Conservation (phyloP, 2,329 filamentous ascomycete species). For the Fusarium sp. region DNA sequence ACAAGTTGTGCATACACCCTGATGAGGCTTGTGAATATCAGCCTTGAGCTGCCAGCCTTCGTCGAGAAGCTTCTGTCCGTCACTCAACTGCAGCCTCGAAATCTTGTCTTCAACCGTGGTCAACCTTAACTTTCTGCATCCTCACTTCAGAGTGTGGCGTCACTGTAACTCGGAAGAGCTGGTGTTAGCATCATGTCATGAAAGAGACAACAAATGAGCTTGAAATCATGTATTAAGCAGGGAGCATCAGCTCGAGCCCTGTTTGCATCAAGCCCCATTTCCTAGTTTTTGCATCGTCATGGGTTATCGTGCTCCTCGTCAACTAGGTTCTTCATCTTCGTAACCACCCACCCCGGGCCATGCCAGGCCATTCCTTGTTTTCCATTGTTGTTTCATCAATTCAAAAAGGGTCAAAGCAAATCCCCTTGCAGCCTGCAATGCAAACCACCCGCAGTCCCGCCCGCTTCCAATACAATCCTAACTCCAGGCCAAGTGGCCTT, state of each 20-base stretch:
- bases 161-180: not conserved
- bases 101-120: not conserved
- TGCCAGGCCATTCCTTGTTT: constrained; percentile 37
- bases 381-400: constrained; percentile 26
- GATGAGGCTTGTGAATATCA: not conserved
- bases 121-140: not conserved
- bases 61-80: not conserved
- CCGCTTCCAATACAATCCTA: constrained; percentile 44
- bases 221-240: constrained; percentile 32
- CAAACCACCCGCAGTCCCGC: constrained; percentile 27
- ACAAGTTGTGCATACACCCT: not conserved
- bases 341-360: constrained; percentile 36
- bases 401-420: constrained; percentile 43
- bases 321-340: constrained; percentile 37
- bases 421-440: constrained; percentile 32
- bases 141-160: too few species aligned
- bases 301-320: constrained; percentile 35
- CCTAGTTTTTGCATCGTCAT: constrained; percentile 31
- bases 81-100: not conserved
- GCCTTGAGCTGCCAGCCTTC: not conserved
- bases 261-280: constrained; percentile 31
- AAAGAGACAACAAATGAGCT: constrained; percentile 12
- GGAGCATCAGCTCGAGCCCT: constrained; percentile 2
- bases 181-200: not conserved
- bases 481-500: constrained; percentile 40